A percentile compares a stretch with the other conserved stretches of the same genome.
phyloP scores from a whole-genome alignment of 2,329 filamentous ascomycete species.

The Cadophora malorum region DNA sequence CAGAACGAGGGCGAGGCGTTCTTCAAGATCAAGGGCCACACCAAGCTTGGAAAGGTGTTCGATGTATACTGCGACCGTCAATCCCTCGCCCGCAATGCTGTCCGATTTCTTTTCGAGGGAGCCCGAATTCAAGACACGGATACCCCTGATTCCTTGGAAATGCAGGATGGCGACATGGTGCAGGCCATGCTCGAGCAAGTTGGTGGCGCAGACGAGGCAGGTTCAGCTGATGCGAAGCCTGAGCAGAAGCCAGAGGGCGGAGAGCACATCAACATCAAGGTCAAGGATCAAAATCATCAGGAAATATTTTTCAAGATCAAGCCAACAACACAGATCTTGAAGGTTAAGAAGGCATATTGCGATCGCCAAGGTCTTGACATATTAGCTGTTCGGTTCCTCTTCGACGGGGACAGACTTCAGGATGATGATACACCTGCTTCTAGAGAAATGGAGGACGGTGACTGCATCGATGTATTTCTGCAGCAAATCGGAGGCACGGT shows the following conservation, averaged over 20 bases:
- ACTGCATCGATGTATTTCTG: slow-evolving; percentile 20
- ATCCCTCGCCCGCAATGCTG: background rate
- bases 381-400: slow-evolving; percentile 21
- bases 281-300: slow-evolving; percentile 13
- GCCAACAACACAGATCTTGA: slow-evolving; percentile 14
- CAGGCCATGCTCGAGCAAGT: slow-evolving; percentile 17
- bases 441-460: slow-evolving; percentile 22
- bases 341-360: slow-evolving; percentile 27
- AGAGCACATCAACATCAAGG: slow-evolving; percentile 22
- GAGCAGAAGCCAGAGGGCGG: slow-evolving; percentile 13
- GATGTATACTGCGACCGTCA: slow-evolving; percentile 10
- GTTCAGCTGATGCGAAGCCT: slow-evolving; percentile 3
- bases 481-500: slow-evolving; percentile 18
- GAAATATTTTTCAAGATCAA: slow-evolving; percentile 27
- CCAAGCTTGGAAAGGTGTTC: slow-evolving; percentile 2
- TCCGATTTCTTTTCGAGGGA: slow-evolving; percentile 14
- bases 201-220: slow-evolving; percentile 11
- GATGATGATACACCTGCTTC: slow-evolving; percentile 21
- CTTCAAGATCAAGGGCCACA: slow-evolving; percentile 2
- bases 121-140: slow-evolving; percentile 5
- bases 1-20: background rate
- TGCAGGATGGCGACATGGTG: slow-evolving; percentile 18
- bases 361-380: slow-evolving; percentile 10
- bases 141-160: slow-evolving; percentile 6
- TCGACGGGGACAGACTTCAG: slow-evolving; percentile 18